Evolutionary conservation across 2,329 filamentous ascomycete genomes (phyloP).

Genomic region (Hortaea werneckii): DNA sequence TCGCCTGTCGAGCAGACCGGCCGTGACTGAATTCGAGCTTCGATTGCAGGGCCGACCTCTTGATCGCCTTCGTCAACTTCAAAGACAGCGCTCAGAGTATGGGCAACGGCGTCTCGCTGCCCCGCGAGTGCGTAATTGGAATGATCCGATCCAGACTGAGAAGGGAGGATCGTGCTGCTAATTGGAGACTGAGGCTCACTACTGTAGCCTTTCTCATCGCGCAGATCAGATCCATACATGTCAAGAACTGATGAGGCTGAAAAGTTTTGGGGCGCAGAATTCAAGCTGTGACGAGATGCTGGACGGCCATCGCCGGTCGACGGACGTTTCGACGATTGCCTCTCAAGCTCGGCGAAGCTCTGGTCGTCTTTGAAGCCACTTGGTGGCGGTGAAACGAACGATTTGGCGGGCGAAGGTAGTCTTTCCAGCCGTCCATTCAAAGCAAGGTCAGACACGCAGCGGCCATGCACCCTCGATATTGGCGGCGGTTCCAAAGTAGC

Average conservation of each 20-base stretch:
- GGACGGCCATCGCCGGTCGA: background rate
- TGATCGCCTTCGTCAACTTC: slow-evolving; percentile 2
- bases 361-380: background rate
- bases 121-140: background rate
- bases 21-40: background rate
- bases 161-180: background rate
- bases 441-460: slow-evolving; percentile 22
- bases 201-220: background rate
- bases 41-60: background rate
- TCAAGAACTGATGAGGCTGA: background rate
- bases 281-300: background rate
- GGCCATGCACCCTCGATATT: slow-evolving; percentile 18
- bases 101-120: background rate
- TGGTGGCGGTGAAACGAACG: background rate
- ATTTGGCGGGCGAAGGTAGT: background rate
- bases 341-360: background rate
- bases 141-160: background rate
- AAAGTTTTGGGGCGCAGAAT: background rate
- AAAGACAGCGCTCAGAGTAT: background rate
- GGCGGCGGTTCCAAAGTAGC: slow-evolving; percentile 19
- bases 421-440: slow-evolving; percentile 16
- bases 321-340: background rate
- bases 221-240: background rate
- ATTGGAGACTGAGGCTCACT: background rate
- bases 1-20: background rate